Evolutionary conservation across 495 filamentous ascomycete genomes (phyloP), one percentile per base, ranked within the genome.

Genomic region (Hypoxylon subgilvum): DNA sequence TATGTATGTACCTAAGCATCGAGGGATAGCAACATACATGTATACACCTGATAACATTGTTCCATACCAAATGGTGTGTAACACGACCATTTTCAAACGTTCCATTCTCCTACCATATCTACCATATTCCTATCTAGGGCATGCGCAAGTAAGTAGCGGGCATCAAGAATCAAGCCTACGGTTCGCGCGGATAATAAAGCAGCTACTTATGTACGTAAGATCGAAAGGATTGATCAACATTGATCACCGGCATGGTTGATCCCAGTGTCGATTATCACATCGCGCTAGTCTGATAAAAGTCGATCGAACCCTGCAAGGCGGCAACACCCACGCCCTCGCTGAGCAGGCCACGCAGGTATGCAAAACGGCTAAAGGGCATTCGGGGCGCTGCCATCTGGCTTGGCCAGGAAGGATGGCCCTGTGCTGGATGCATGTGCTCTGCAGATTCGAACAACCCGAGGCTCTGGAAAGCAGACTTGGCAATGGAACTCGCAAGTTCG

Each of bases 401-500:
- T 64, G 61, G 53, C 61, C 40, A 28, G 30, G 36, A n/a, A 31
- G 48, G 41, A 47, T 27, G 52, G 54, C 18, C 8, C 31, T 39
- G 53, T 41, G 53, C 41, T 46, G 23, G 53, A 50, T 64, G 61
- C 61, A 64, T 64, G 51, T 53, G 43, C 54, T 64, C 17, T 58
- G 61, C 53, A 64, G 61, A 54, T 58, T 50, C 39, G 28, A 43
- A 22, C 52, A 57, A 69, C 60, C 60, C 58, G 46, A 42, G 28
- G 46, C 52, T 69, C 62, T 65, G 61, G 61, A 65, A 30, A 65
- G 44, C 56, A 65, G 61, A 61, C 61, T 65, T 65, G 61, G 61
- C 61, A 65, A 65, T 65, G 61, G 28, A 55, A 65, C 61, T 65
- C 19, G 56, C 34, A 48, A 47, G 41, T 61, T 61, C 46, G 21